Evolutionary conservation across 148 eudicot genomes (phyloP), one percentile per base, ranked within the genome.

Genomic region (Gaultheria prostrata): DNA sequence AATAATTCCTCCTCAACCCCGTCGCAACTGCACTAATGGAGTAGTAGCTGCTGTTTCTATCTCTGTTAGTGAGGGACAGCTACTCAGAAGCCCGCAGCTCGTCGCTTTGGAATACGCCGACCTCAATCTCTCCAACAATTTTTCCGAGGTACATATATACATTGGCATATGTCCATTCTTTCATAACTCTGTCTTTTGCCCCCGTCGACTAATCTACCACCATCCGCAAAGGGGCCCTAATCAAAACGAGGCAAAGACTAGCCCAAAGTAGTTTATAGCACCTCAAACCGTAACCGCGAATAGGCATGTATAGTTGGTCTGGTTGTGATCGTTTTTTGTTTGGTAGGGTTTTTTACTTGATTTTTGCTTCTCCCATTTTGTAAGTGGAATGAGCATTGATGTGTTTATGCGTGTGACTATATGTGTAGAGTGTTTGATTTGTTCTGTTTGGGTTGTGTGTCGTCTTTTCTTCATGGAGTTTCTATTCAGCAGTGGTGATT

Each of bases 51-150:
- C 69, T 63, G 53, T 81, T 63, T 81, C 81, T 28, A 67, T 76
- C 39, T 61, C 76, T 9, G 49, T 39, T 74, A 49, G 76, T 49
- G 76, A 81, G 59, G 86, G 71, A 12, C 80, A 30, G 32, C 53
- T 6, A 33, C 48, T 87, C 67, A 76, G 87, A 13, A 91, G 92
- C 87, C 90, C 93, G 43, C 82, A 84, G 18, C 88, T 92, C 26
- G 90, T 92, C 77, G 90, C 93, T 74, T 56, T 89, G 45, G 95
- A 92, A 83, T 92, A 91, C 76, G 87, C 95, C 59, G 93, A 91
- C 30, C 92, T 92, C 73, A 90, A 92, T 78, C 89, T 92, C 74
- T 83, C 90, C 78, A 82, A 84, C 59, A 81, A 85, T 71, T 13
- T 74, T 11, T 28, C 84, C 13, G 83, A 85, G 79, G 90, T 88